Evolutionary conservation across 331 rosid species (phyloP).

Genomic region (Acacia concinna): DNA sequence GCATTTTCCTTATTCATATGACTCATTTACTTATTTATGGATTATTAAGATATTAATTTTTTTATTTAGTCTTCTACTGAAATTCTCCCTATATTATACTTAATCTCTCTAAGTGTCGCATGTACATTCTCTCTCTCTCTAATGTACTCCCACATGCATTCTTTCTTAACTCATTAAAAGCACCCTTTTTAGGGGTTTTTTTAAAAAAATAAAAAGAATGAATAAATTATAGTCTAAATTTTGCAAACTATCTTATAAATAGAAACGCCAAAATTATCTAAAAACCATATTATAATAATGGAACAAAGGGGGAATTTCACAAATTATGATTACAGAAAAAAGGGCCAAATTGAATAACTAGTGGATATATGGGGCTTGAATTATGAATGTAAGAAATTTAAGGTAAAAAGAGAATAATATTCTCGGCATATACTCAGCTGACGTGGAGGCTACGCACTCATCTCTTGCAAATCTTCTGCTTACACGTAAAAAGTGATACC

Average conservation of each 20-base stretch:
- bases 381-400: not conserved
- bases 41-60: too few relatives aligned
- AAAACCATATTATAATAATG: too few relatives aligned
- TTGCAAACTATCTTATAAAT: not conserved
- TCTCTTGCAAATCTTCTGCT: constrained; percentile 6
- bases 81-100: too few relatives aligned
- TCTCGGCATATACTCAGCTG: constrained; percentile 21
- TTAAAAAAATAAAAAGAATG: not conserved
- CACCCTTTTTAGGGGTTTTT: too few relatives aligned
- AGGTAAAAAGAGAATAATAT: not conserved
- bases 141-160: too few relatives aligned
- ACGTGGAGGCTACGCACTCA: constrained; percentile 41
- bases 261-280: not conserved
- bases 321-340: not conserved
- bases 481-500: not conserved
- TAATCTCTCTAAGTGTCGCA: too few relatives aligned
- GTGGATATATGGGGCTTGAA: not conserved
- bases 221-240: too few relatives aligned
- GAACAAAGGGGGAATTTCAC: not conserved
- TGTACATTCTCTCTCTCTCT: too few relatives aligned
- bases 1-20: too few relatives aligned
- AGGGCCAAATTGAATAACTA: not conserved
- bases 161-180: too few relatives aligned
- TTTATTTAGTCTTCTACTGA: too few relatives aligned
- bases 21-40: too few relatives aligned